Percentiles rank a stretch among this genome's conserved stretches.
phyloP scores from a whole-genome alignment of 495 filamentous ascomycete genomes.

The Parathielavia hyrcaniae region DNA sequence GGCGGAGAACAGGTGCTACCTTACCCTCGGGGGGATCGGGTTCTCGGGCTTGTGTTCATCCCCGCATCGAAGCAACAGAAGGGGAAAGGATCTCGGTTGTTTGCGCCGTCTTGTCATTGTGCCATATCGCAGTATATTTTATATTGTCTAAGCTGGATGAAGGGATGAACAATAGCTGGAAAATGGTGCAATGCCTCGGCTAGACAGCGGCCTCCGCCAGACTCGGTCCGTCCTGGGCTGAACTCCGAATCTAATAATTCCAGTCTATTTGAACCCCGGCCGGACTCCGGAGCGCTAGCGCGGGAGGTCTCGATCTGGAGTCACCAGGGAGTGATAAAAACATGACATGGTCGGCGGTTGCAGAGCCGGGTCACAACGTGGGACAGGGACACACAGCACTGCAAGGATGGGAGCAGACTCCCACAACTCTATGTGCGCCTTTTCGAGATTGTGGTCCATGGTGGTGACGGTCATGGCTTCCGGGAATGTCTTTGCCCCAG shows the following conservation, averaged over 20 bases:
- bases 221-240: not conserved
- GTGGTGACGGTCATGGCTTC: constrained; percentile 6
- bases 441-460: not conserved
- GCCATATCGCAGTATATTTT: too few relatives aligned
- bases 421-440: constrained; percentile 1
- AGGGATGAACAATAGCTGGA: not conserved
- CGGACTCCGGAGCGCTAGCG: constrained; percentile 13
- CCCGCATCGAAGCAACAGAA: not conserved
- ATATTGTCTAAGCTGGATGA: not conserved
- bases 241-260: constrained; percentile 3
- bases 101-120: not conserved
- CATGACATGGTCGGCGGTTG: constrained; percentile 3
- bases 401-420: constrained; percentile 7
- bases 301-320: constrained; percentile 8
- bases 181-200: not conserved
- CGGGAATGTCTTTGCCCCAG: not conserved
- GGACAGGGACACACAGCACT: constrained; percentile 12
- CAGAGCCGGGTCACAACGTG: constrained; percentile 11
- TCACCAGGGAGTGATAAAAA: not conserved
- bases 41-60: not conserved
- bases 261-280: not conserved
- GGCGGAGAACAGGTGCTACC: constrained; percentile 5
- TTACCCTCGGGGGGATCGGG: constrained; percentile 16
- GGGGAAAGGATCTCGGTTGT: not conserved
- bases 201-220: not conserved